These are phyloP conservation scores for Suillus luteus DNA, from an alignment of 768 basidiomycete species.

Conservation along the genomic window DNA sequence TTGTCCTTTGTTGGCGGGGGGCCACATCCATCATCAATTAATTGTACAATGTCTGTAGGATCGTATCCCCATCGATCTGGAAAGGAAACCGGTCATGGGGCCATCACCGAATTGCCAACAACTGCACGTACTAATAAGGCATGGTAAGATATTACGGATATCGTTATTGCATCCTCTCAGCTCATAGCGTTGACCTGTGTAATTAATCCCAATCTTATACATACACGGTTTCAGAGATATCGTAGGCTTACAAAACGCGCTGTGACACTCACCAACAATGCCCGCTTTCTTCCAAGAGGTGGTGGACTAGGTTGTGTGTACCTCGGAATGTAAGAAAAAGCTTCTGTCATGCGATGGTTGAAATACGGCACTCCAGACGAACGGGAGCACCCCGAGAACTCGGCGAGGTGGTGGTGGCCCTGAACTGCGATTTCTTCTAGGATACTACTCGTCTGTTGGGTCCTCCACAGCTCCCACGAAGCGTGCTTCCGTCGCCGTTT, in stretches of 20 bases:
- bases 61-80: slow-evolving; percentile 3
- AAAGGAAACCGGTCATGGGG: background rate
- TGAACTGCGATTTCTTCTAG: background rate
- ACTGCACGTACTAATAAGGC: slow-evolving; percentile 1
- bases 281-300: background rate
- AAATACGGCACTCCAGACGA: background rate
- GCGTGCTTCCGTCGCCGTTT: background rate
- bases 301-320: background rate
- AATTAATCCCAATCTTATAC: slow-evolving; percentile 6
- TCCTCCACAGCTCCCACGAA: background rate
- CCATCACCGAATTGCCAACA: background rate
- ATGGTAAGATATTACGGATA: background rate
- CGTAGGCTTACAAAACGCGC: background rate
- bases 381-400: background rate
- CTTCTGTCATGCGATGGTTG: background rate
- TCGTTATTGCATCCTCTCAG: slow-evolving; percentile 3
- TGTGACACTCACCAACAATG: background rate
- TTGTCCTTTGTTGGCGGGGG: background rate
- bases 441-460: too few relatives aligned
- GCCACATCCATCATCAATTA: background rate
- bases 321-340: background rate
- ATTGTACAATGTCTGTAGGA: background rate
- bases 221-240: background rate
- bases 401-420: background rate
- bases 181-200: background rate